Evolutionary conservation across 345 rosid species (phyloP).

Genomic region (Murraya koenigii): DNA sequence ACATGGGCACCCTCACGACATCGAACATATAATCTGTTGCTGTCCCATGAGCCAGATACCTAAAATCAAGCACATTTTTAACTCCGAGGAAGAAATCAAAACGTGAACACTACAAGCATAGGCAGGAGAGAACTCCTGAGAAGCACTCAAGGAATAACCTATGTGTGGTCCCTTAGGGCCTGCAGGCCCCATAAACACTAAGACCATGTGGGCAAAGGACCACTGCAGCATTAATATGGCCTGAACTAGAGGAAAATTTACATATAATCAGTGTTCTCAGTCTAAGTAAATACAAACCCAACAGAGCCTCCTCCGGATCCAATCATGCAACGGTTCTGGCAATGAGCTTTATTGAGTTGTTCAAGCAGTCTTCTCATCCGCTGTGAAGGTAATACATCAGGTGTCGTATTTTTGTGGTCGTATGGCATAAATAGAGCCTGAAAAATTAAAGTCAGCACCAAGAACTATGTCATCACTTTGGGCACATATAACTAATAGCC

Average conservation of each 20-base stretch:
- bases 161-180: not conserved
- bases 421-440: slow-evolving; percentile 98
- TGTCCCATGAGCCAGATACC: slow-evolving; percentile 97
- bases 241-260: not conserved
- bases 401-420: slow-evolving; percentile 90
- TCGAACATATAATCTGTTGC: slow-evolving; percentile 97
- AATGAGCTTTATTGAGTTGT: slow-evolving; percentile 65
- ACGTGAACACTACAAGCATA: not conserved
- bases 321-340: slow-evolving; percentile 77
- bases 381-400: slow-evolving; percentile 56
- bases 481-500: slow-evolving; percentile 5
- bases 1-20: slow-evolving; percentile 80
- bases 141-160: not conserved
- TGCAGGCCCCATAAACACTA: not conserved
- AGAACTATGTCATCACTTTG: slow-evolving; percentile 10
- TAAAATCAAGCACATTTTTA: slow-evolving; percentile 21
- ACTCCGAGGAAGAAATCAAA: not conserved
- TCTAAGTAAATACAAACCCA: slow-evolving; percentile 58
- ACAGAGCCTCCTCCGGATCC: slow-evolving; percentile 99
- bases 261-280: not conserved
- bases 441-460: slow-evolving; percentile 15
- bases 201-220: not conserved
- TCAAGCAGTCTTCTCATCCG: slow-evolving; percentile 71
- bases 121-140: not conserved
- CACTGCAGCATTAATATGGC: not conserved